Evolutionary conservation across 2,329 filamentous ascomycete species (phyloP).

Genomic region (Ascomycota sp.): DNA sequence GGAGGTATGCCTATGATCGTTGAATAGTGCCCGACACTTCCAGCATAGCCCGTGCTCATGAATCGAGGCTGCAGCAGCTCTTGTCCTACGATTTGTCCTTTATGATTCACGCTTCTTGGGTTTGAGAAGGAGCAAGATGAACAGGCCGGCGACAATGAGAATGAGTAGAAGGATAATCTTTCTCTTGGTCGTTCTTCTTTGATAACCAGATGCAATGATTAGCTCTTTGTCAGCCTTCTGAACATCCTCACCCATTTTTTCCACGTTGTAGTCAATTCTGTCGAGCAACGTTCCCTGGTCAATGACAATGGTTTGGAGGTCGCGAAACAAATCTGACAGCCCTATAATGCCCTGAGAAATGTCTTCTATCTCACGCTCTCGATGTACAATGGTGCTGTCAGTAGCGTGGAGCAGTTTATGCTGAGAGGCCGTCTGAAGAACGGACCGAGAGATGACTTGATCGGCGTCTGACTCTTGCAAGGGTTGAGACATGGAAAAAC

Average conservation of each 20-base stretch:
- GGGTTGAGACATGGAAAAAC: constrained; percentile 57
- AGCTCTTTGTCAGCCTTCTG: constrained; percentile 86
- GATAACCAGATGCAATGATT: constrained; percentile 69
- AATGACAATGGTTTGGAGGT: constrained; percentile 86
- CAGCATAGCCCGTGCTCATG: no score
- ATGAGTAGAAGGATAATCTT: constrained; percentile 82
- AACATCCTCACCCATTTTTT: constrained; percentile 81
- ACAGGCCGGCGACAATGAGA: constrained; percentile 62
- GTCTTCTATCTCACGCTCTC: constrained; percentile 89
- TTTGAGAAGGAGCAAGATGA: constrained; percentile 66
- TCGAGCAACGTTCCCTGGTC: constrained; percentile 80
- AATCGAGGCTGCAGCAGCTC: no score
- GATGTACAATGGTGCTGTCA: constrained; percentile 67
- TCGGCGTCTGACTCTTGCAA: constrained; percentile 86
- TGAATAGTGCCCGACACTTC: no score
- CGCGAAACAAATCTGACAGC: constrained; percentile 85
- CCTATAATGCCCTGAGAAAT: constrained; percentile 97
- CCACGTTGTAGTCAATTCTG: constrained; percentile 94
- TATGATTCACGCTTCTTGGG: constrained; percentile 31
- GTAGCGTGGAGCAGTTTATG: constrained; percentile 48
- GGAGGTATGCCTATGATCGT: no score
- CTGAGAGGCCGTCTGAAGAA: constrained; percentile 56
- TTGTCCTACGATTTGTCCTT: not conserved
- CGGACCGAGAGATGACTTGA: constrained; percentile 72
- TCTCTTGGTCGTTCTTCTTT: constrained; percentile 68